These are phyloP conservation scores for Aristolochia californica DNA, from an alignment of 164 flowering plant genomes.

Conservation along the genomic window DNA sequence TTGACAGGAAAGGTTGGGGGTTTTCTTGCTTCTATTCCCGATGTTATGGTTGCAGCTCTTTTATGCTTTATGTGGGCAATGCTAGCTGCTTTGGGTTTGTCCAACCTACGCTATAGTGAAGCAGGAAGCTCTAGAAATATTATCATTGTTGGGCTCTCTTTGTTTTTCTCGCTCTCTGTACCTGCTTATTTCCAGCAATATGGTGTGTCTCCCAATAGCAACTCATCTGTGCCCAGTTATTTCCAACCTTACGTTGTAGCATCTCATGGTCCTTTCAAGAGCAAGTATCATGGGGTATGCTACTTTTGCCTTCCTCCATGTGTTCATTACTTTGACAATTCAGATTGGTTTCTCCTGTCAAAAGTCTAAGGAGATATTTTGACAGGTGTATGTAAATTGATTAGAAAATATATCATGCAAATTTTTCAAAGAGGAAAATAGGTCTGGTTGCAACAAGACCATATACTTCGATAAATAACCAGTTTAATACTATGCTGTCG, in stretches of 20 bases:
- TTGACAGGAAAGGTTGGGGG: constrained; percentile 95
- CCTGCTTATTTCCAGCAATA: constrained; percentile 98
- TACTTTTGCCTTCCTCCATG: neutral
- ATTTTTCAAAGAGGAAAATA: no score
- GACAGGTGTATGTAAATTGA: no score
- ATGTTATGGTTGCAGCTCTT: constrained; percentile 91
- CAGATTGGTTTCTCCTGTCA: no score
- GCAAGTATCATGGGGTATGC: constrained; percentile 72
- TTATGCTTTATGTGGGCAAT: constrained; percentile 99
- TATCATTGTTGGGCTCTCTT: constrained; percentile 85
- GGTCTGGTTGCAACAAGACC: no score
- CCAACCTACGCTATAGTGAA: constrained; percentile 91
- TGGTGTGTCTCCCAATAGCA: constrained; percentile 63
- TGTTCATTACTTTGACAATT: neutral
- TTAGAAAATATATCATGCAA: no score
- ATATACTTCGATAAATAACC: no score
- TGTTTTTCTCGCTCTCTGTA: constrained; percentile 79
- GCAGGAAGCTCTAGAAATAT: constrained; percentile 98
- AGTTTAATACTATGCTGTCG: no score
- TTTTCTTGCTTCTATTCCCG: constrained; percentile 87
- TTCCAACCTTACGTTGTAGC: constrained; percentile 87
- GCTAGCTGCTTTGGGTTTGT: constrained; percentile 91
- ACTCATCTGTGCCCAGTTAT: constrained; percentile 81
- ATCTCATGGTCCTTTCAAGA: constrained; percentile 85
- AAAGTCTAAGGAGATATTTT: no score